Evolutionary conservation across 2,329 filamentous ascomycete genomes (phyloP).

Genomic region (Clarireedia homoeocarpa): DNA sequence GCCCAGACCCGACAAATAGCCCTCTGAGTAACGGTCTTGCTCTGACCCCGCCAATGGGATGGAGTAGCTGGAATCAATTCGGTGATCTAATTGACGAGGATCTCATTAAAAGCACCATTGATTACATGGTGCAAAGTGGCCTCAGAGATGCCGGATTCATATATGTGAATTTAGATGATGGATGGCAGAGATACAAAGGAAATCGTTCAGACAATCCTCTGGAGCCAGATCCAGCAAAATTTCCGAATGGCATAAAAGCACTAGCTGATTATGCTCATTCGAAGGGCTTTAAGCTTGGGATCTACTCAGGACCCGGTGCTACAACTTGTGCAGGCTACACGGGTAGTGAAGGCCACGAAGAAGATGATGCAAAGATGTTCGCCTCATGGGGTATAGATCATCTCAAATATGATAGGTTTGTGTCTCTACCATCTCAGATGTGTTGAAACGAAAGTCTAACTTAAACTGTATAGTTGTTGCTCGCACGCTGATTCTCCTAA

Average conservation of each 20-base stretch:
- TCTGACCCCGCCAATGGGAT: constrained; percentile 38
- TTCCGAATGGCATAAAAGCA: background rate
- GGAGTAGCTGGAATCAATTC: constrained; percentile 47
- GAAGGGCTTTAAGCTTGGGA: constrained; percentile 46
- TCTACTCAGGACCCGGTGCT: constrained; percentile 50
- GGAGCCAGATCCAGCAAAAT: background rate
- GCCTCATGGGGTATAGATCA: constrained; percentile 53
- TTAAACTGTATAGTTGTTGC: background rate
- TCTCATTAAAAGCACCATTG: background rate
- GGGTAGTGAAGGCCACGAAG: constrained; percentile 48
- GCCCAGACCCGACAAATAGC: background rate
- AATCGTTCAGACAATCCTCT: background rate
- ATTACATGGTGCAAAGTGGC: background rate
- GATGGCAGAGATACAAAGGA: background rate
- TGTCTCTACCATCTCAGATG: no score
- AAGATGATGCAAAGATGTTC: constrained; percentile 49
- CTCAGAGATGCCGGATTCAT: background rate
- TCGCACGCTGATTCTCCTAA: background rate
- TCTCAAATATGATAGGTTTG: constrained; percentile 47
- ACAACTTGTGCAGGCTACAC: constrained; percentile 25
- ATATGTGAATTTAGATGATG: background rate
- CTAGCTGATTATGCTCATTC: background rate
- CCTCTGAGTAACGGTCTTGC: constrained; percentile 31
- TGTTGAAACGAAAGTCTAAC: no score
- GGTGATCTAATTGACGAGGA: constrained; percentile 37